Evolutionary conservation across 2,329 filamentous ascomycete species (phyloP).

Genomic region (Pseudocercospora musae): DNA sequence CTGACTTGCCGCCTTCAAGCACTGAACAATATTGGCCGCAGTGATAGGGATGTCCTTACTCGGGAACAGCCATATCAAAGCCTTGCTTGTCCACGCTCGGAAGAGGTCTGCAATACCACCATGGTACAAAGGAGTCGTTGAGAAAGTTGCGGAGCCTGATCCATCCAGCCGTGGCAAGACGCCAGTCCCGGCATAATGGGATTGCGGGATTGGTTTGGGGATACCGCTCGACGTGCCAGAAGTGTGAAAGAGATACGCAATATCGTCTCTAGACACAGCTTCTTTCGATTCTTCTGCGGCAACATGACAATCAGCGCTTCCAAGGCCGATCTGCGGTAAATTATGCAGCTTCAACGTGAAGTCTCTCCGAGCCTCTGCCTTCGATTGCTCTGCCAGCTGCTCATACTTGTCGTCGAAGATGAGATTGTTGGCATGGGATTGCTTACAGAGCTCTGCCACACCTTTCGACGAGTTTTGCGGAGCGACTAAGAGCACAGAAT

Average conservation of each 20-base stretch:
- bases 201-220: slow-evolving; percentile 61
- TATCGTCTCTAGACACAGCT: slow-evolving; percentile 35
- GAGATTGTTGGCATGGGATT: slow-evolving; percentile 43
- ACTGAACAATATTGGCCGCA: slow-evolving; percentile 50
- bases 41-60: slow-evolving; percentile 57
- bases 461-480: slow-evolving; percentile 47
- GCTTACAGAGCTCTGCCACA: slow-evolving; percentile 53
- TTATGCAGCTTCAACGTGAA: background rate
- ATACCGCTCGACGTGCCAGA: slow-evolving; percentile 63
- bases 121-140: slow-evolving; percentile 64
- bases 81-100: slow-evolving; percentile 58
- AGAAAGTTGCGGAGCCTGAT: slow-evolving; percentile 52
- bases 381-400: slow-evolving; percentile 33
- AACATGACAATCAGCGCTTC: background rate
- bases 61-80: slow-evolving; percentile 62
- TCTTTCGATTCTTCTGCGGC: background rate
- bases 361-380: slow-evolving; percentile 3
- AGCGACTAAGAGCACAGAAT: slow-evolving; percentile 57
- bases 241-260: slow-evolving; percentile 61
- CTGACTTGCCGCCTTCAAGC: slow-evolving; percentile 42
- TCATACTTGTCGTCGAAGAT: slow-evolving; percentile 46
- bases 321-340: slow-evolving; percentile 16
- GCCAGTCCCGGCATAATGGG: slow-evolving; percentile 54
- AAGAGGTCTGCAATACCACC: slow-evolving; percentile 63
- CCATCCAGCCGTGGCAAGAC: slow-evolving; percentile 51